phyloP scores from a whole-genome alignment of 192 early-diverging fungal genomes.

The Pilobolus umbonatus region DNA sequence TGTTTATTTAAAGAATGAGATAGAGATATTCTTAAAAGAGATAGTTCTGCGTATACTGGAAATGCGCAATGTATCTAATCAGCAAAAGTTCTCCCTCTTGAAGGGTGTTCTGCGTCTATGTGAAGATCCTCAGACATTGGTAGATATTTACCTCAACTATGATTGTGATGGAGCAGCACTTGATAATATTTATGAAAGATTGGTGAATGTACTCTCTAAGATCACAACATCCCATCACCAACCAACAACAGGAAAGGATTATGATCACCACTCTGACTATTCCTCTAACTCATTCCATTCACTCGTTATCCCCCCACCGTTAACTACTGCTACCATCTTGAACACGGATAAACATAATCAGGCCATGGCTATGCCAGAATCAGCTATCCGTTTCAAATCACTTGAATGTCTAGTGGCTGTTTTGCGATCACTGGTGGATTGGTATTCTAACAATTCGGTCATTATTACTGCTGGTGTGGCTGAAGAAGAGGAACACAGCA shows the following conservation, averaged over 20 bases:
- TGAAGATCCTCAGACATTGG: conserved; percentile 68
- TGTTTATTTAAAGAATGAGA: conserved; percentile 75
- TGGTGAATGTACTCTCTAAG: conserved; percentile 67
- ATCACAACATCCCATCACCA: conserved; percentile 44
- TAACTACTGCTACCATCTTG: conserved; percentile 39
- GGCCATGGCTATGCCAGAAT: conserved; percentile 26
- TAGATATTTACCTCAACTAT: conserved; percentile 94
- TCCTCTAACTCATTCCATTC: conserved; percentile 1
- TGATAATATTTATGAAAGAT: conserved; percentile 87
- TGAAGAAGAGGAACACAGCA: conserved; percentile 20
- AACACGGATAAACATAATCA: conserved; percentile 30
- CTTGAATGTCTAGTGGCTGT: conserved; percentile 58
- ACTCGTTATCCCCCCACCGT: conserved; percentile 35
- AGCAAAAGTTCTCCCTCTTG: conserved; percentile 71
- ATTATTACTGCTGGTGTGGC: conserved; percentile 21
- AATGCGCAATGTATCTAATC: conserved; percentile 56
- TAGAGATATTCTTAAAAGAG: conserved; percentile 85
- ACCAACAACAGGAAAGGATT: conserved; percentile 13
- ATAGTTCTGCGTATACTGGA: conserved; percentile 88
- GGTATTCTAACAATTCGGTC: conserved; percentile 51
- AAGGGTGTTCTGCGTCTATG: conserved; percentile 65
- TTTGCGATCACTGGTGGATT: conserved; percentile 61
- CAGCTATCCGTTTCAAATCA: conserved; percentile 50
- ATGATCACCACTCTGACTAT: conserved; percentile 1
- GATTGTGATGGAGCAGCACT: conserved; percentile 82